Evolutionary conservation across 768 basidiomycete genomes (phyloP), one percentile per base, ranked within the genome.

Genomic region (Russula abietina): DNA sequence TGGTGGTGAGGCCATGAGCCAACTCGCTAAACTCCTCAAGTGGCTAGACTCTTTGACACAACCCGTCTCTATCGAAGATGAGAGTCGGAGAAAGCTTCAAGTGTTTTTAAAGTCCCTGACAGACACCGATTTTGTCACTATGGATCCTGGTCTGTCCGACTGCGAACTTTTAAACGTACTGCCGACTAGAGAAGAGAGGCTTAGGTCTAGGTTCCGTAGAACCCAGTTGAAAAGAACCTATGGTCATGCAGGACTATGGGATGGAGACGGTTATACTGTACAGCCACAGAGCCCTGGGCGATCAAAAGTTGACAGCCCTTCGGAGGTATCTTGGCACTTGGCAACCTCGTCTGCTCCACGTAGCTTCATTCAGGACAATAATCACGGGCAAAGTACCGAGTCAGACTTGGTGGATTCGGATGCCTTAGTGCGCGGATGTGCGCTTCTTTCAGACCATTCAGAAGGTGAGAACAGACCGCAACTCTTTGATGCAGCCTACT

Each of bases 171-270:
- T 49, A 46, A 60, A 60, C 51, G 54, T 64, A 4, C 39, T 64
- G 10, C 54, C 51, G 3, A 64, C 63, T 14, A 60, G 59, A 50
- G 59, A 48, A 19, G 63, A 64, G 32, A 60, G 63, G 33, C 38
- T 28, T 22, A 41, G 12, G 28, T 59, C 46, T 48, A 45, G 33
- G 57, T 53, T 36, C 14, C 32, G 39, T 19, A 26, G 17, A 24
- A 30, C 52, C 1, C 12, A 8, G 30, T 33, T 32, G 6, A 38
- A 55, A 55, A 52, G 17, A 49, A 46, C 54, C 45, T 24, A 10
- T 17, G 57, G 22, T 30, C 16, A 45, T 28, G 43, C 32, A 28
- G 41, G 5, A 38, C 45, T 8, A 48, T 16, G 28, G 36, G 51
- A 32, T 14, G 56, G 8, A 14, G 10, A n/a, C 22, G 19, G n/a